Evolutionary conservation across 2,329 filamentous ascomycete genomes (phyloP).

Genomic region (Diaporthe helianthi): DNA sequence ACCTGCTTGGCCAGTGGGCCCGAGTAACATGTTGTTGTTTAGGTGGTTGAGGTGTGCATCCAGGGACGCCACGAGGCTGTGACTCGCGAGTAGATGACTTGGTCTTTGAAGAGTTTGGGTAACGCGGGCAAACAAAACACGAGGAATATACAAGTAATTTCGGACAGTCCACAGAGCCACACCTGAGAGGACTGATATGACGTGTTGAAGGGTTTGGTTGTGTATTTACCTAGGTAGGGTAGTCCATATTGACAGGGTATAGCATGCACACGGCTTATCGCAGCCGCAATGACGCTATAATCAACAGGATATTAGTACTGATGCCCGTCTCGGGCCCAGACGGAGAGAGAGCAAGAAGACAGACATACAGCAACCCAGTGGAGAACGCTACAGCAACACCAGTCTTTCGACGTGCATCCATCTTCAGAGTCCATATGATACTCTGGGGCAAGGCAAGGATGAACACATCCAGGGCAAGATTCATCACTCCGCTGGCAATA

Average conservation of each 20-base stretch:
- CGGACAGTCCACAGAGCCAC: not conserved
- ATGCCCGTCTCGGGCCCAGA: too few relatives aligned
- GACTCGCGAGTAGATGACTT: not conserved
- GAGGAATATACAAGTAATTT: not conserved
- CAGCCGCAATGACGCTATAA: not conserved
- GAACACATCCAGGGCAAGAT: not conserved
- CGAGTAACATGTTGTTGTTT: not conserved
- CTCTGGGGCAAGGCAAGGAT: not conserved
- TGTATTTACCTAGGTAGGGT: not conserved
- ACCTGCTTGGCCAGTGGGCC: too few relatives aligned
- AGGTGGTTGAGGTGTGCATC: not conserved
- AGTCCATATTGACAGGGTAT: not conserved
- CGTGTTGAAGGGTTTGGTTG: not conserved
- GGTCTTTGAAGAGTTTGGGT: not conserved
- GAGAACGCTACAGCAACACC: not conserved
- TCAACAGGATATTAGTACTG: not conserved
- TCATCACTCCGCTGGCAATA: not conserved
- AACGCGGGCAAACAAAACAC: not conserved
- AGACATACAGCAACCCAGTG: not conserved
- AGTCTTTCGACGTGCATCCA: not conserved
- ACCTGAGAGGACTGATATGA: not conserved
- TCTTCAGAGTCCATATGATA: not conserved
- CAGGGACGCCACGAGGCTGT: not conserved
- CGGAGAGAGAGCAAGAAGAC: not conserved
- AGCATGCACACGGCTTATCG: not conserved